Evolutionary conservation across 2,329 filamentous ascomycete genomes (phyloP).

Genomic region (Xylariaceae sp.): DNA sequence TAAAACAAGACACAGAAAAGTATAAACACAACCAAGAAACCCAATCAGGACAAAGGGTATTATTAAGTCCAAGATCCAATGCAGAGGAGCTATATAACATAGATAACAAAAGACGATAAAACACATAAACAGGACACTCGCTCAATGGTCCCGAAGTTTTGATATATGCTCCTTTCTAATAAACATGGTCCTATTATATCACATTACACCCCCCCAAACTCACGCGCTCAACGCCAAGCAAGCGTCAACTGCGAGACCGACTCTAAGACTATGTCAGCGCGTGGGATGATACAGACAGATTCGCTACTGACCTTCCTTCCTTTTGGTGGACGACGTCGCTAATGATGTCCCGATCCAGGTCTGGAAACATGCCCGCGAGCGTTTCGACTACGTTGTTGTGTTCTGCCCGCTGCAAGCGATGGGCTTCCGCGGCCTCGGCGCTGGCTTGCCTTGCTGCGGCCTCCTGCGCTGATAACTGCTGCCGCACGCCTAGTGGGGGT

Average conservation of each 20-base stretch:
- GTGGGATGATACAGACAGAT: slow-evolving; percentile 8
- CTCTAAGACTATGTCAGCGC: slow-evolving; percentile 45
- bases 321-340: slow-evolving; percentile 96
- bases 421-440: slow-evolving; percentile 82
- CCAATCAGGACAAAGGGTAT: slow-evolving; percentile 5
- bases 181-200: too few species aligned
- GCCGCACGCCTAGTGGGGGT: slow-evolving; percentile 36
- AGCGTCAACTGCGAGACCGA: slow-evolving; percentile 80
- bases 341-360: slow-evolving; percentile 88
- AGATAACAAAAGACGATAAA: background rate
- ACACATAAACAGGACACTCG: background rate
- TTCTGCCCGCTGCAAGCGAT: slow-evolving; percentile 76
- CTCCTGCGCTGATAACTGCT: slow-evolving; percentile 69
- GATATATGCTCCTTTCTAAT: background rate
- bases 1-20: too few species aligned
- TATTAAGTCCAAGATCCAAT: slow-evolving; percentile 13
- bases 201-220: too few species aligned
- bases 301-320: slow-evolving; percentile 71
- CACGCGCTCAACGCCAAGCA: slow-evolving; percentile 64
- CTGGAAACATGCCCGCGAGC: slow-evolving; percentile 92
- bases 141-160: background rate
- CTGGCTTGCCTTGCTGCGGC: slow-evolving; percentile 86
- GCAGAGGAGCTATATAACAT: slow-evolving; percentile 1
- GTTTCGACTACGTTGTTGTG: slow-evolving; percentile 92
- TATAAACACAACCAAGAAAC: background rate